Base-by-base conservation (phyloP, 2,329 filamentous ascomycete species). In the Aspergillaceae sp. region DNA sequence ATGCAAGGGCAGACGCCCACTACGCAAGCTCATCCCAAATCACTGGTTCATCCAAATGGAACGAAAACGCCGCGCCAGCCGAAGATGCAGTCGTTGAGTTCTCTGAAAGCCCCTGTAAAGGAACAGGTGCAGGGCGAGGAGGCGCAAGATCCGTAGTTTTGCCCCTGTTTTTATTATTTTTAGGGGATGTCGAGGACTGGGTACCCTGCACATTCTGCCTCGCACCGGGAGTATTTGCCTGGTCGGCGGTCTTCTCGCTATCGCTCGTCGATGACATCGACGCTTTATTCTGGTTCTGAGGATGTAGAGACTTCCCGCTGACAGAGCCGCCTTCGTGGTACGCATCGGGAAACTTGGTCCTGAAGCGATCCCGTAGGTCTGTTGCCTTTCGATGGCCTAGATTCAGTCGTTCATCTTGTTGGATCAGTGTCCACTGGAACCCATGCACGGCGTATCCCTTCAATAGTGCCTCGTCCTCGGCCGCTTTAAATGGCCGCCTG, bases 331-430 rank as follows among this genome's bases (percentile, higher is more conserved):
- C 67, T 29, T 69, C 61, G 8, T 69, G 70, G 56, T 81, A 83
- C 11, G 73, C 68, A 29, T 79, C 71, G 0, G 79, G 78, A 52
- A 75, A 83, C 30, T 73, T 72, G 5, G 77, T 80, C 10, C 80
- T 71, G 51, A 83, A 80, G 3, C 79, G 74, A 58, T 83, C 80
- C 30, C 80, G 71, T 9, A 84, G 57, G 55, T 83, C 80, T 2
- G 78, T 80, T 10, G 76, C 69, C 40, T 73, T 73, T 37, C 79
- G 71, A 51, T 74, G 67, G 7, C 61, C 57, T 40, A 83, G 70
- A 8, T 72, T 70, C 3, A 82, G 61, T 4, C 72, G 66, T 9
- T 65, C 63, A 48, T 83, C 79, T 47, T 77, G 71, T 49, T 74
- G 71, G 44, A 84, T 83, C 5, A 69, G 60, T 7, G 76, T 78